Percentiles rank a stretch among this genome's conserved stretches.
These are phyloP conservation scores for Cladorrhinum sp. DNA, from an alignment of 2,329 filamentous ascomycete genomes.

Conservation along the genomic window DNA sequence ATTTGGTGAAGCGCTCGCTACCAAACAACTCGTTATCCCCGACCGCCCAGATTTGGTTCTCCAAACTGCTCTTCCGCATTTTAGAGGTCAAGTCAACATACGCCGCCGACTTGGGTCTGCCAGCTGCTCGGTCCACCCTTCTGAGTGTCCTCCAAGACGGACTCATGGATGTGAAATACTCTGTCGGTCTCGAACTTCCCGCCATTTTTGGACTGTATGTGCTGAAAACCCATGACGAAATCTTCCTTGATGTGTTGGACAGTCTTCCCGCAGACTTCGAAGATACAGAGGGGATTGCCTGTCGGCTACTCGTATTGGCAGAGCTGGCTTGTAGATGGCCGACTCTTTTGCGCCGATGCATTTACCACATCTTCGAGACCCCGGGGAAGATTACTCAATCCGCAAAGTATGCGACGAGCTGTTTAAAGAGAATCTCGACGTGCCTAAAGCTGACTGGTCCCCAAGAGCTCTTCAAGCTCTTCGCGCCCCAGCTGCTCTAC, in stretches of 20 bases:
- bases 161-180: conserved; percentile 70
- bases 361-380: conserved; percentile 93
- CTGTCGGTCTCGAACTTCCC: conserved; percentile 66
- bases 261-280: conserved; percentile 71
- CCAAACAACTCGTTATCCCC: conserved; percentile 67
- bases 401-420: conserved; percentile 67
- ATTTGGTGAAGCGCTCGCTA: conserved; percentile 67
- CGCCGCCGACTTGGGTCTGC: conserved; percentile 54
- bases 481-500: conserved; percentile 83
- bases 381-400: conserved; percentile 68
- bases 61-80: conserved; percentile 66
- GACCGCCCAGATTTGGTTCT: conserved; percentile 63
- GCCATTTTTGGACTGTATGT: conserved; percentile 77
- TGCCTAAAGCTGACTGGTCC: conserved; percentile 63
- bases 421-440: conserved; percentile 63
- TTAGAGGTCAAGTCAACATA: conserved; percentile 66
- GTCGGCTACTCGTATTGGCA: conserved; percentile 73
- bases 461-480: conserved; percentile 73
- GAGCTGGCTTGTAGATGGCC: conserved; percentile 80
- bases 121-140: conserved; percentile 65
- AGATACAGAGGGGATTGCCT: conserved; percentile 77
- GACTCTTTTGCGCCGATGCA: conserved; percentile 78
- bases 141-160: conserved; percentile 68
- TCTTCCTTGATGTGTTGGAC: conserved; percentile 80
- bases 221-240: conserved; percentile 76